Percentiles rank a stretch among this genome's conserved stretches.
phyloP scores from a whole-genome alignment of 129 eudicot genomes.

The Pulicaria dysenterica region DNA sequence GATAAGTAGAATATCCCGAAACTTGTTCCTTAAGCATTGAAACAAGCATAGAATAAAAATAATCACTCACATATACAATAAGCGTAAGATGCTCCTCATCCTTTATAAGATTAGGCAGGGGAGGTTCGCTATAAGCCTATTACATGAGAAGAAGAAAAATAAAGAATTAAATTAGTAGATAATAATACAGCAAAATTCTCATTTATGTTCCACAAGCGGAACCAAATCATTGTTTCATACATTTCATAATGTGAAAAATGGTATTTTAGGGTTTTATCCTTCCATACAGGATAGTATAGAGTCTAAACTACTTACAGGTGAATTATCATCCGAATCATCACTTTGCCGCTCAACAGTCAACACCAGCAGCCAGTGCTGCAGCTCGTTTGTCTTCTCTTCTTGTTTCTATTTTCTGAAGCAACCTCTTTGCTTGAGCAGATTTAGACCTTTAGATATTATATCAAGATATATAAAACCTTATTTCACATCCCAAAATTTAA shows the following conservation, averaged over 20 bases:
- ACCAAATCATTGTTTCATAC: background rate
- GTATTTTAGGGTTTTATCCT: slow-evolving; percentile 9
- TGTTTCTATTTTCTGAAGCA: slow-evolving; percentile 56
- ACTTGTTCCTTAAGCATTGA: background rate
- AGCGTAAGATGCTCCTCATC: slow-evolving; percentile 64
- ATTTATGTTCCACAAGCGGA: background rate
- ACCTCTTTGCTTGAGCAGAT: slow-evolving; percentile 74
- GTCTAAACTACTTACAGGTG: slow-evolving; percentile 53
- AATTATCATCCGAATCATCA: slow-evolving; percentile 77
- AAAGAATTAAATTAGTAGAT: slow-evolving; percentile 21
- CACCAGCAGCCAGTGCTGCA: slow-evolving; percentile 91
- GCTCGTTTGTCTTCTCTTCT: slow-evolving; percentile 60
- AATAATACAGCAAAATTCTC: slow-evolving; percentile 4
- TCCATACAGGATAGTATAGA: background rate
- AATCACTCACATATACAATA: slow-evolving; percentile 67
- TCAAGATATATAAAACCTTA: background rate
- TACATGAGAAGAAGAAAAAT: slow-evolving; percentile 30
- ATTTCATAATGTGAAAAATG: slow-evolving; percentile 1
- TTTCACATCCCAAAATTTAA: background rate
- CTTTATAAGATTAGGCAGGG: slow-evolving; percentile 75
- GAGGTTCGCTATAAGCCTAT: slow-evolving; percentile 69
- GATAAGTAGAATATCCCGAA: background rate
- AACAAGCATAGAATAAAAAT: background rate
- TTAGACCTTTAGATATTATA: slow-evolving; percentile 51
- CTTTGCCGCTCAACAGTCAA: slow-evolving; percentile 76